Percentiles rank a stretch among this genome's conserved stretches.
phyloP scores from a whole-genome alignment of 2,329 filamentous ascomycete species.

The Fusarium nurragi region DNA sequence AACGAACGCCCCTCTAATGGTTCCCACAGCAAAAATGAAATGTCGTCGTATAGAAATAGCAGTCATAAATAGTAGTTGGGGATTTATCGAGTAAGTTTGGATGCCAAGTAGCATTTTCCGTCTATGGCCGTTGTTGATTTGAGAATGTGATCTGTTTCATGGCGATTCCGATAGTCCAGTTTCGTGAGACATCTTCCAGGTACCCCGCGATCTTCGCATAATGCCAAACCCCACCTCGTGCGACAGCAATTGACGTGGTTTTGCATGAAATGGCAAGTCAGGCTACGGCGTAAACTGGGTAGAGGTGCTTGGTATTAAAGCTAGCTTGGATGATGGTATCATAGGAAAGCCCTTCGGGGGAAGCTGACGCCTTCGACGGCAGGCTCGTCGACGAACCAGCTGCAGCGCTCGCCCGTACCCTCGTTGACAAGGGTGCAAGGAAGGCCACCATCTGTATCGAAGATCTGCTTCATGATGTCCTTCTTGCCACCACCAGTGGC shows the following conservation, averaged over 20 bases:
- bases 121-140: constrained; percentile 13
- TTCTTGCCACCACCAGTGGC: constrained; percentile 91
- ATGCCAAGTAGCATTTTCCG: constrained; percentile 2
- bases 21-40: constrained; percentile 30
- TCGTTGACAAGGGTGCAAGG: constrained; percentile 91
- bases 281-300: constrained; percentile 16
- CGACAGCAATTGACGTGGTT: constrained; percentile 9
- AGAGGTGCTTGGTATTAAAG: constrained; percentile 15
- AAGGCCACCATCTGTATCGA: constrained; percentile 79
- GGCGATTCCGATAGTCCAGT: neutral
- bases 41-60: constrained; percentile 10
- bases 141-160: neutral
- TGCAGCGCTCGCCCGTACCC: constrained; percentile 83
- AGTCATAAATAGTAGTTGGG: constrained; percentile 21
- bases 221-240: constrained; percentile 18
- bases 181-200: constrained; percentile 14
- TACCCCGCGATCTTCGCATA: constrained; percentile 33
- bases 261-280: constrained; percentile 17
- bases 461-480: constrained; percentile 91
- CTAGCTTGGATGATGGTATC: constrained; percentile 21
- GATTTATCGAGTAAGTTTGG: neutral
- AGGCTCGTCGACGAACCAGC: constrained; percentile 91
- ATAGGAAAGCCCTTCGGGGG: constrained; percentile 75
- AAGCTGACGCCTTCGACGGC: constrained; percentile 88
- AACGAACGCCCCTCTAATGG: constrained; percentile 42